Percentiles rank a stretch among this genome's conserved stretches.
phyloP scores from a whole-genome alignment of 2,329 filamentous ascomycete genomes.

The Pestalotiopsis sp. region DNA sequence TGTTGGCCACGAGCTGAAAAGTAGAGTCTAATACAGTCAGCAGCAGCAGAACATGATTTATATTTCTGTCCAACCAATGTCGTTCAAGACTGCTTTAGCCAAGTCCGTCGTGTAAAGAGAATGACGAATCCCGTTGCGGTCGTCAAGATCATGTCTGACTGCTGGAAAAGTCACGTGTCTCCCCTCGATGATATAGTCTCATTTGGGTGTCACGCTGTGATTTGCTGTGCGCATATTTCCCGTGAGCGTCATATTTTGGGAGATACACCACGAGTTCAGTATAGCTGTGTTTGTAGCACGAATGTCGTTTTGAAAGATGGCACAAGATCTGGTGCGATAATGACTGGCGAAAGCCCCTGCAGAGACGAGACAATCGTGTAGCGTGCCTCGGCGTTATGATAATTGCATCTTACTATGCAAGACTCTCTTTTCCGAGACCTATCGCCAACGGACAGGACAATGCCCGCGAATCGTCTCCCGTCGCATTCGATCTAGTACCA shows the following conservation, averaged over 20 bases:
- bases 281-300: too few relatives aligned
- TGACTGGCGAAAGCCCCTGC: too few relatives aligned
- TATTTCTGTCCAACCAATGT: background rate
- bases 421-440: background rate
- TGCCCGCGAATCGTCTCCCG: background rate
- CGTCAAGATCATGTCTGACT: background rate
- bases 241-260: too few relatives aligned
- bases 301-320: too few relatives aligned
- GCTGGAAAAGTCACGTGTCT: background rate
- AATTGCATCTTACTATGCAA: too few relatives aligned
- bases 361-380: too few relatives aligned
- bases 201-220: background rate
- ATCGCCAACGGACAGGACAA: background rate
- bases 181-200: background rate
- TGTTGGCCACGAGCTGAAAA: background rate
- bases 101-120: background rate
- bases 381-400: too few relatives aligned
- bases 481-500: conserved; percentile 68
- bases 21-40: background rate
- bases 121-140: background rate
- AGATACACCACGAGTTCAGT: too few relatives aligned
- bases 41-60: background rate
- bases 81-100: background rate
- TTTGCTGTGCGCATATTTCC: too few relatives aligned
- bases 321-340: too few relatives aligned